Percentiles rank a stretch among this genome's conserved stretches.
phyloP scores from a whole-genome alignment of 352 stramenopile species.

The Phytophthora megakarya region DNA sequence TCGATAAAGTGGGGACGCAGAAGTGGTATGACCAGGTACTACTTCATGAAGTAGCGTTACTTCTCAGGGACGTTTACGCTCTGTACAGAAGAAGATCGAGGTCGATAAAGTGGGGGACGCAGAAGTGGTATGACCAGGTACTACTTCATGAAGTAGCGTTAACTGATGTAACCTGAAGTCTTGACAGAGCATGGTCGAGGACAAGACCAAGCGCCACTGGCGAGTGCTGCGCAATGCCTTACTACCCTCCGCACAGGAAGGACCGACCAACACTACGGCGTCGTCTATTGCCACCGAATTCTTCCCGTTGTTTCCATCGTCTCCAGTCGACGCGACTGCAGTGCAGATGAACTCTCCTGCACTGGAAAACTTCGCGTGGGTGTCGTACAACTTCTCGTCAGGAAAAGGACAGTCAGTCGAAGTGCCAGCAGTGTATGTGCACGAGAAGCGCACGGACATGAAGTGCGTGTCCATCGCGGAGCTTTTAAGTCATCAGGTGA shows the following conservation, averaged over 20 bases:
- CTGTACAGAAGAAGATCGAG: slow-evolving; percentile 36
- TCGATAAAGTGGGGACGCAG: slow-evolving; percentile 11
- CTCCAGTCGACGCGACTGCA: slow-evolving; percentile 14
- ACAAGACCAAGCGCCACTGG: slow-evolving; percentile 70
- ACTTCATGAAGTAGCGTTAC: slow-evolving; percentile 19
- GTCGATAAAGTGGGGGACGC: slow-evolving; percentile 12
- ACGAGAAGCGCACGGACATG: slow-evolving; percentile 69
- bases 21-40: slow-evolving; percentile 1
- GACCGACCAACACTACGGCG: slow-evolving; percentile 31
- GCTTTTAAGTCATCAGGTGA: slow-evolving; percentile 77
- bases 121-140: neutral
- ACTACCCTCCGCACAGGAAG: slow-evolving; percentile 29
- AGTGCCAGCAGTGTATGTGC: slow-evolving; percentile 41
- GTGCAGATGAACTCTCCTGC: slow-evolving; percentile 17
- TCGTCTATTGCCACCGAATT: slow-evolving; percentile 70
- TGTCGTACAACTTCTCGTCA: slow-evolving; percentile 41
- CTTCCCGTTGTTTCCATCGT: slow-evolving; percentile 50
- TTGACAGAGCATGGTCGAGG: slow-evolving; percentile 30
- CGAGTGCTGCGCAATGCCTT: slow-evolving; percentile 70
- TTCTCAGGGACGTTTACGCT: slow-evolving; percentile 30
- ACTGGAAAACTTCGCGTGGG: slow-evolving; percentile 54
- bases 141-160: slow-evolving; percentile 17
- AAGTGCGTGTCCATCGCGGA: slow-evolving; percentile 62
- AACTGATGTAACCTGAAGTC: too few species aligned
- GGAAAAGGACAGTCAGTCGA: neutral